phyloP scores from a whole-genome alignment of 768 basidiomycete genomes.

The Clavaria fumosa region DNA sequence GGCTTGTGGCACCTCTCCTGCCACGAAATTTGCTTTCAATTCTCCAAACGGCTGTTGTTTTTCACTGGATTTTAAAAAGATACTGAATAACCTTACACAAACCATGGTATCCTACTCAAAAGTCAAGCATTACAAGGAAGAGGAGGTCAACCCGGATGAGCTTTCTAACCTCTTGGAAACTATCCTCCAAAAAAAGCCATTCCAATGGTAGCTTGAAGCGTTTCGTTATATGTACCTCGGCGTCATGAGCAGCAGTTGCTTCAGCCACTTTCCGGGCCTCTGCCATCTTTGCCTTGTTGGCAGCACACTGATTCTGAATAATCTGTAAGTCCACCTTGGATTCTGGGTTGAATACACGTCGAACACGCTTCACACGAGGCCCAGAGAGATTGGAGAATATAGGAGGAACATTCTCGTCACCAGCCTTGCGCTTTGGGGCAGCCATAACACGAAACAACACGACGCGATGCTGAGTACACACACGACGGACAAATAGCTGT shows the following conservation, averaged over 20 bases:
- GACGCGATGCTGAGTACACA: too few relatives aligned
- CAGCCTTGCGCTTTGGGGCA: neutral
- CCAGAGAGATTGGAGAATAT: neutral
- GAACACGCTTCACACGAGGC: neutral
- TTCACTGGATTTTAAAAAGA: too few relatives aligned
- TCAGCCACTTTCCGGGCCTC: neutral
- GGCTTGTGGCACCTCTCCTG: neutral
- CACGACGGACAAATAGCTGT: too few relatives aligned
- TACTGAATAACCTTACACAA: too few relatives aligned
- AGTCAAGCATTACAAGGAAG: neutral
- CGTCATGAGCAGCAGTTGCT: neutral
- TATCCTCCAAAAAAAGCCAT: neutral
- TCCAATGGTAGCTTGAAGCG: neutral
- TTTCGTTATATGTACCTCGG: neutral
- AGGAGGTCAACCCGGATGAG: neutral
- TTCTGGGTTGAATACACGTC: neutral
- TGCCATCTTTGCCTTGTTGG: neutral
- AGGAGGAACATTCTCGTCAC: neutral
- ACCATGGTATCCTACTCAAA: neutral
- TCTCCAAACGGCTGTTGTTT: neutral
- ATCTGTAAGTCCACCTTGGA: neutral
- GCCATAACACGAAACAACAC: neutral
- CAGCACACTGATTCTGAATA: neutral
- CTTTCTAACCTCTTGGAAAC: neutral
- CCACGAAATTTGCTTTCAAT: neutral